These are phyloP conservation scores for Crithidia brevicula DNA, from an alignment of 208 protist genomes.

Conservation along the genomic window DNA sequence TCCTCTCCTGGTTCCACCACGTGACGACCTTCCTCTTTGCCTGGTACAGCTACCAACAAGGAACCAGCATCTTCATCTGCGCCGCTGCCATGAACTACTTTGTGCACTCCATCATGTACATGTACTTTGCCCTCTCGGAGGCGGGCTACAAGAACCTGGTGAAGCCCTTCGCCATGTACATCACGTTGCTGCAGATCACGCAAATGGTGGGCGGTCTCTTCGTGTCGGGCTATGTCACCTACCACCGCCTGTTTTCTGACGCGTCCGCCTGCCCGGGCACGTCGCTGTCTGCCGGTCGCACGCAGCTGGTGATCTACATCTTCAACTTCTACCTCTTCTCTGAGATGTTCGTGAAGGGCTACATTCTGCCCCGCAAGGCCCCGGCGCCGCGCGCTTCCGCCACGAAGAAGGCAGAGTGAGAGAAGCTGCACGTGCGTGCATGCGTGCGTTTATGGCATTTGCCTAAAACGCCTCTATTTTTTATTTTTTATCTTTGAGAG, in stretches of 20 bases:
- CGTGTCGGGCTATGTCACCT: conserved; percentile 65
- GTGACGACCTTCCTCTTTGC: conserved; percentile 89
- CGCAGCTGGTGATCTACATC: conserved; percentile 88
- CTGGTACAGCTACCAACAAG: conserved; percentile 81
- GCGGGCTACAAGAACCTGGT: conserved; percentile 69
- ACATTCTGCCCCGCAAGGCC: conserved; percentile 59
- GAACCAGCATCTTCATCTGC: conserved; percentile 63
- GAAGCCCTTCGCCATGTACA: conserved; percentile 84
- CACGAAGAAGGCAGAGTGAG: conserved; percentile 22
- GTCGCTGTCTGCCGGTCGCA: conserved; percentile 33
- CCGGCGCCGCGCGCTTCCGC: conserved; percentile 1
- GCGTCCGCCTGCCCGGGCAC: conserved; percentile 43
- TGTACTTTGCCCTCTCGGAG: conserved; percentile 91
- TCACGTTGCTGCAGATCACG: conserved; percentile 88
- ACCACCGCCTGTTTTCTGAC: conserved; percentile 32
- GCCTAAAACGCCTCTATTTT: not conserved
- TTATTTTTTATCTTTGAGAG: too few relatives aligned
- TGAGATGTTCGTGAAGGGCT: conserved; percentile 89
- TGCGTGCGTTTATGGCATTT: not conserved
- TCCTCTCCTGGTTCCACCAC: conserved; percentile 94
- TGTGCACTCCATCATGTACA: conserved; percentile 97
- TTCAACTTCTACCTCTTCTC: conserved; percentile 95
- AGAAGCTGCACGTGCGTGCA: not conserved
- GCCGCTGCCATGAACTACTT: conserved; percentile 92
- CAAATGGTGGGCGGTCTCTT: conserved; percentile 94